Conservation (phyloP, 164 flowering plant species). For the grape (Vitis vinifera) region ASM3070453v1 NC_081823.1:20039001-20039500, state of each 20-base stretch:
- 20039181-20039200: constrained; percentile 3
- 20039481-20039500: not conserved
- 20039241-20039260: constrained; percentile 9
- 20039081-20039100: not conserved
- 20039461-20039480: constrained; percentile 10
- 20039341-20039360: constrained; percentile 3
- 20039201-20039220: constrained; percentile 9
- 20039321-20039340: constrained; percentile 3
- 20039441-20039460: constrained; percentile 5
- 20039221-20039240: constrained; percentile 14
- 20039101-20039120: not conserved
- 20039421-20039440: constrained; percentile 2
- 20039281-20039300: not conserved
- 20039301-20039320: constrained; percentile 1
- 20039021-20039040: constrained; percentile 1
- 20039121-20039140: not conserved
- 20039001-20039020: constrained; percentile 7
- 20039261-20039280: constrained; percentile 5
- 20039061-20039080: not conserved
- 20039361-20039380: constrained; percentile 3
- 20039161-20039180: constrained; percentile 9
- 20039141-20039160: constrained; percentile 12
- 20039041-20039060: constrained; percentile 1
- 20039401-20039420: constrained; percentile 3
- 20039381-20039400: constrained; percentile 9